phyloP scores from a whole-genome alignment of 2,329 filamentous ascomycete species.

The Geosmithia flava region DNA sequence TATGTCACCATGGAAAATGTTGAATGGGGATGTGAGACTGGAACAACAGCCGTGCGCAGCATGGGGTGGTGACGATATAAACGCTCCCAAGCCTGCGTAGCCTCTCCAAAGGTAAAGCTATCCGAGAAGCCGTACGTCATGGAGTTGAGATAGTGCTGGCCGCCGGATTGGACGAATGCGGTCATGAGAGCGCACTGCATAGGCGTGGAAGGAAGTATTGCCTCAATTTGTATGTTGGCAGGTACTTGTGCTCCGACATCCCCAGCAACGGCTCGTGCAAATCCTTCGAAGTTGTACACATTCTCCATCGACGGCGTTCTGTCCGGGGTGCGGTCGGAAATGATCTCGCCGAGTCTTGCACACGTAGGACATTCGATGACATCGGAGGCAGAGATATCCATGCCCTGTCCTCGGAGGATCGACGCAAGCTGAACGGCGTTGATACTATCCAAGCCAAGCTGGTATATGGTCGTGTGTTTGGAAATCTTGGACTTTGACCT shows the following conservation, averaged over 20 bases:
- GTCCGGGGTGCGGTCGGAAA: neutral
- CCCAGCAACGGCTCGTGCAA: conserved; percentile 17
- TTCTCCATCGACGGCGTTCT: neutral
- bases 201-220: conserved; percentile 64
- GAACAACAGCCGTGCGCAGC: conserved; percentile 61
- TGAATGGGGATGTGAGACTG: conserved; percentile 43
- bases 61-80: conserved; percentile 51
- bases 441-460: conserved; percentile 85
- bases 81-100: conserved; percentile 47
- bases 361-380: conserved; percentile 53
- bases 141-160: conserved; percentile 65
- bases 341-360: conserved; percentile 19
- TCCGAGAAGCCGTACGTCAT: conserved; percentile 39
- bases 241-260: conserved; percentile 13
- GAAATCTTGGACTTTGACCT: conserved; percentile 36
- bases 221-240: conserved; percentile 28
- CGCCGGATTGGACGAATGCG: conserved; percentile 56
- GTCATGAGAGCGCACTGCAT: conserved; percentile 71
- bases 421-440: conserved; percentile 69
- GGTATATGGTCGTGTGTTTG: conserved; percentile 62
- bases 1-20: conserved; percentile 70
- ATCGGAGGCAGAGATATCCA: conserved; percentile 53
- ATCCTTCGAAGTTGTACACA: conserved; percentile 25
- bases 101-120: conserved; percentile 18
- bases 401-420: conserved; percentile 46